Conservation (phyloP, 352 stramenopile species). For the Phytophthora crassamura region DNA sequence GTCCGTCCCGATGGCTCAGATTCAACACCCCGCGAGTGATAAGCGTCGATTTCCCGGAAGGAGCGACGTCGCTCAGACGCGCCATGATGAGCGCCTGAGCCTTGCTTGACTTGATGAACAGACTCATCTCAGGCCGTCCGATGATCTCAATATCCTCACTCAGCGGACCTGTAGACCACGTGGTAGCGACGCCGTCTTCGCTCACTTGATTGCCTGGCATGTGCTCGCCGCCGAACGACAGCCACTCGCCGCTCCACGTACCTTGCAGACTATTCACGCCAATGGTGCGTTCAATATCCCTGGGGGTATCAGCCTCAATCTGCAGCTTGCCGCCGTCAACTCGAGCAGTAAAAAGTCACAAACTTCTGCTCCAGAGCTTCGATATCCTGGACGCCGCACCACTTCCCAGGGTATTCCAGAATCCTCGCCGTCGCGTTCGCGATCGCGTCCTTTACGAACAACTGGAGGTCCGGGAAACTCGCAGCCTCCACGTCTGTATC, state of each 20-base stretch:
- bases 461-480: conserved; percentile 47
- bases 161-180: conserved; percentile 36
- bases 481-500: conserved; percentile 24
- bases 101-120: conserved; percentile 46
- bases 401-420: conserved; percentile 49
- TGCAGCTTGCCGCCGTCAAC: conserved; percentile 18
- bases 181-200: conserved; percentile 45
- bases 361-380: conserved; percentile 44
- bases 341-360: conserved; percentile 38
- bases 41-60: conserved; percentile 48
- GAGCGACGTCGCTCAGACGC: conserved; percentile 52
- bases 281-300: conserved; percentile 24
- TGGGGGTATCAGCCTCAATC: conserved; percentile 1
- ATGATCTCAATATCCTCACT: conserved; percentile 41
- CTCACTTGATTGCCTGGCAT: conserved; percentile 53
- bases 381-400: conserved; percentile 43
- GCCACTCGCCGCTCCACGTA: conserved; percentile 58
- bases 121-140: conserved; percentile 45
- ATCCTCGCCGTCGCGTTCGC: conserved; percentile 44
- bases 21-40: conserved; percentile 56
- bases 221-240: conserved; percentile 57
- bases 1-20: conserved; percentile 48
- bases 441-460: conserved; percentile 56
- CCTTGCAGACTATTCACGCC: conserved; percentile 45
- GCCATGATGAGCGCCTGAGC: conserved; percentile 47